phyloP scores from a whole-genome alignment of 2,329 filamentous ascomycete genomes.

The Fusarium sp. region DNA sequence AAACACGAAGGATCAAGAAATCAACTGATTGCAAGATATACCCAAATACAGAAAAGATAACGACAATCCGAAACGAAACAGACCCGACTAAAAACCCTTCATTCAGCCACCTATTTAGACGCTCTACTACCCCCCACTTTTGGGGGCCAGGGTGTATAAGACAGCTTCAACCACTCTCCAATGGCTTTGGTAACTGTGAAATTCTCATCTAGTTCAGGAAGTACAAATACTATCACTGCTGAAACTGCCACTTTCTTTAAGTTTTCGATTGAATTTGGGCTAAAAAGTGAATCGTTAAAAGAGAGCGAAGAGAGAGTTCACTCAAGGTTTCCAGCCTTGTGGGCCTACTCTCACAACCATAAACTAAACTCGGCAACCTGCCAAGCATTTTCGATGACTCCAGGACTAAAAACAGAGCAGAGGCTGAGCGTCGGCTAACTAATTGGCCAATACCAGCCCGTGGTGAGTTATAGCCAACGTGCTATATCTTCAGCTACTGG shows the following conservation, averaged over 20 bases:
- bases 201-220: not conserved
- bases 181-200: not conserved
- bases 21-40: not conserved
- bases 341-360: not conserved
- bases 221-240: not conserved
- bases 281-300: not conserved
- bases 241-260: not conserved
- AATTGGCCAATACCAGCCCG: not conserved
- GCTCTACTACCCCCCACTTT: not conserved
- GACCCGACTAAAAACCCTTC: not conserved
- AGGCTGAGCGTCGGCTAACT: not conserved
- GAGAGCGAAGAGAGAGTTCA: not conserved
- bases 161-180: not conserved
- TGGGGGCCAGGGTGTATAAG: not conserved
- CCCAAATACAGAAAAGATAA: conserved; percentile 1
- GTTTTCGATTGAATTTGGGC: not conserved
- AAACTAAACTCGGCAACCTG: not conserved
- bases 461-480: not conserved
- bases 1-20: not conserved
- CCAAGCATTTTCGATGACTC: conserved; percentile 7
- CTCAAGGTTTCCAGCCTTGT: conserved; percentile 6
- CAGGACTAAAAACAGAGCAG: not conserved
- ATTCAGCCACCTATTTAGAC: not conserved
- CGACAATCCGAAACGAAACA: not conserved
- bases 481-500: conserved; percentile 1